These are phyloP conservation scores for Phyllosticta citrichinensis DNA, from an alignment of 2,329 filamentous ascomycete genomes.

Conservation along the genomic window DNA sequence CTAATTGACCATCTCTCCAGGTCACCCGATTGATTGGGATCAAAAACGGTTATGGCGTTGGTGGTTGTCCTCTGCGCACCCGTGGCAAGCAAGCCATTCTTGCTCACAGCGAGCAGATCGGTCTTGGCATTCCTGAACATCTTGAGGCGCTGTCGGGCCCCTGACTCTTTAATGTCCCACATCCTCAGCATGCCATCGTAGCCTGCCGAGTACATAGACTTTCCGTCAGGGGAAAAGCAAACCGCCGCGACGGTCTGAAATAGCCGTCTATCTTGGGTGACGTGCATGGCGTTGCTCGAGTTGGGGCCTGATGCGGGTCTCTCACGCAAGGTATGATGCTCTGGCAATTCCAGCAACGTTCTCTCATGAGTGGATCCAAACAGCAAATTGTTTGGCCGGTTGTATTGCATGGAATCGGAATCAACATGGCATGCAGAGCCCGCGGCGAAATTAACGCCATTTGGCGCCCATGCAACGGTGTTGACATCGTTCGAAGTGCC, in stretches of 20 bases:
- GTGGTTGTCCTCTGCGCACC: constrained; percentile 28
- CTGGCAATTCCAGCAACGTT: constrained; percentile 41
- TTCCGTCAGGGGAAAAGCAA: constrained; percentile 39
- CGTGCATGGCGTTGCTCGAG: constrained; percentile 34
- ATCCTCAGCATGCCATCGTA: constrained; percentile 42
- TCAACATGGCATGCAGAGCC: constrained; percentile 49
- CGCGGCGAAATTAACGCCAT: constrained; percentile 45
- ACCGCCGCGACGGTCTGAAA: constrained; percentile 49
- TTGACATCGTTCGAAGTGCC: constrained; percentile 50
- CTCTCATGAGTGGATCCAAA: constrained; percentile 37
- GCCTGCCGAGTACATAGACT: constrained; percentile 43
- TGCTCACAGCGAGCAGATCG: constrained; percentile 40
- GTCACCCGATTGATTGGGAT: neutral
- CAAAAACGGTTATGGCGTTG: constrained; percentile 26
- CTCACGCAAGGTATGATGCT: constrained; percentile 40
- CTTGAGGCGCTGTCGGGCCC: constrained; percentile 14
- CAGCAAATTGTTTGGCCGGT: constrained; percentile 47
- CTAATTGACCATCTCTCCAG: constrained; percentile 11
- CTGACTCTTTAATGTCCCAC: constrained; percentile 25
- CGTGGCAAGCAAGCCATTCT: constrained; percentile 36
- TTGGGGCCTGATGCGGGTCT: constrained; percentile 30
- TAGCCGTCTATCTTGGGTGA: constrained; percentile 41
- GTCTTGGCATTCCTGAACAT: constrained; percentile 30
- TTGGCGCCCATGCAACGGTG: constrained; percentile 45
- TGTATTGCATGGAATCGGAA: constrained; percentile 49